phyloP scores from a whole-genome alignment of 1,139 yeast species.

The Geotrichum klebahnii region DNA sequence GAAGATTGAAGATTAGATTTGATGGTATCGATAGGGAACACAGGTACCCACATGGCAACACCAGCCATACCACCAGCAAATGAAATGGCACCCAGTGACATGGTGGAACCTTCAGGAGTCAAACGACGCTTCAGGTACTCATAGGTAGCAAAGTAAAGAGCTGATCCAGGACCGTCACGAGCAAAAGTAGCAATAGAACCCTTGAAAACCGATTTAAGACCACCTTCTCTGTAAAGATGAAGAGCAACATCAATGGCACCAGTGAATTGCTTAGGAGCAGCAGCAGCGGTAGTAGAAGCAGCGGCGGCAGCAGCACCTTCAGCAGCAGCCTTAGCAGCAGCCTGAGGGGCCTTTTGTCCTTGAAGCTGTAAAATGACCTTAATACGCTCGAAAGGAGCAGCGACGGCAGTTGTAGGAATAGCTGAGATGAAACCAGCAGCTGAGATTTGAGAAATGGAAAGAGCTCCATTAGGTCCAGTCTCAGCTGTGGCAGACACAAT shows the following conservation, averaged over 20 bases:
- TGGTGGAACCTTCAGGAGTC: slow-evolving; percentile 47
- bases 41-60: slow-evolving; percentile 93
- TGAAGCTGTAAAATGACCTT: slow-evolving; percentile 90
- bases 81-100: slow-evolving; percentile 71
- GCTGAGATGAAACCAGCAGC: slow-evolving; percentile 96
- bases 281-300: slow-evolving; percentile 34
- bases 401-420: slow-evolving; percentile 87
- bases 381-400: slow-evolving; percentile 95
- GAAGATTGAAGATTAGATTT: slow-evolving; percentile 81
- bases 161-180: slow-evolving; percentile 98
- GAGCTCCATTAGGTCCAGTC: slow-evolving; percentile 30
- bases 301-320: slow-evolving; percentile 22
- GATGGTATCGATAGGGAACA: slow-evolving; percentile 94
- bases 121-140: slow-evolving; percentile 68
- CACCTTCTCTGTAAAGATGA: slow-evolving; percentile 75
- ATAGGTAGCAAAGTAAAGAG: slow-evolving; percentile 90
- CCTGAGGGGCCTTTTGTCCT: slow-evolving; percentile 42
- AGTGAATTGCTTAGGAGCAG: slow-evolving; percentile 40
- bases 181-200: slow-evolving; percentile 91
- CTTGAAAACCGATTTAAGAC: slow-evolving; percentile 76
- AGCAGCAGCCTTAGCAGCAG: slow-evolving; percentile 33
- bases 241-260: slow-evolving; percentile 58
- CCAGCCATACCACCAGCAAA: slow-evolving; percentile 95
- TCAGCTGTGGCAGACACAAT: slow-evolving; percentile 49
- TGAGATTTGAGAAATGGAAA: slow-evolving; percentile 68